phyloP scores from a whole-genome alignment of 176 grass and related monocot genomes.

The Typha latifolia region DNA sequence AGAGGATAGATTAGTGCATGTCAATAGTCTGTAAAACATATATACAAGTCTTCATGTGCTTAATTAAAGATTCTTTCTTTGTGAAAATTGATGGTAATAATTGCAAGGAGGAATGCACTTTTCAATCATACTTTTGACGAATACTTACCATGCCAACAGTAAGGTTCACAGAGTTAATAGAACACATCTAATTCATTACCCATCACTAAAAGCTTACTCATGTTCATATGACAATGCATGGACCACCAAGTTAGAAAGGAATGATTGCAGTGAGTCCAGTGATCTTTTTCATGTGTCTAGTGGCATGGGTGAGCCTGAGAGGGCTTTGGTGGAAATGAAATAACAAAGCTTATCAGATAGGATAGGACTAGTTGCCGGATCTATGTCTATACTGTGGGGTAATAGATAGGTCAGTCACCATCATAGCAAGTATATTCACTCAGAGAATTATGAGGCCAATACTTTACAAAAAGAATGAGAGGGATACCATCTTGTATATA shows the following conservation, averaged over 20 bases:
- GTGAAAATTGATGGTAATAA: no score
- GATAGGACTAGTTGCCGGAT: slow-evolving; percentile 65
- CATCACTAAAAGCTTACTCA: slow-evolving; percentile 12
- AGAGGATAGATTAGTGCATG: no score
- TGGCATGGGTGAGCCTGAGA: not conserved
- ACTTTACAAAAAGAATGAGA: no score
- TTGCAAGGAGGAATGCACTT: no score
- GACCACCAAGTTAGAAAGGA: slow-evolving; percentile 2
- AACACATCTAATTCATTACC: not conserved
- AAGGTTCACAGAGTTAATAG: no score
- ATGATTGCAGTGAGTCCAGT: slow-evolving; percentile 30
- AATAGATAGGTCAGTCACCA: slow-evolving; percentile 34
- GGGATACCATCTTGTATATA: no score
- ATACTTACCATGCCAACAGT: no score
- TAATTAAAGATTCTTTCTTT: no score
- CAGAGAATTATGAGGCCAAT: not conserved
- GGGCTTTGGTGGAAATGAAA: slow-evolving; percentile 36
- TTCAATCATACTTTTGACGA: no score
- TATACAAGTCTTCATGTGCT: no score
- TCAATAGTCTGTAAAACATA: no score
- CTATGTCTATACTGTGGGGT: slow-evolving; percentile 38
- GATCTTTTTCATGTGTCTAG: slow-evolving; percentile 9
- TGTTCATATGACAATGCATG: slow-evolving; percentile 29
- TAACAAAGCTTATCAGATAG: slow-evolving; percentile 61
- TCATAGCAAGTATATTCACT: slow-evolving; percentile 13